Conservation (phyloP, 495 filamentous ascomycete species). For the Tuber brumale region DNA sequence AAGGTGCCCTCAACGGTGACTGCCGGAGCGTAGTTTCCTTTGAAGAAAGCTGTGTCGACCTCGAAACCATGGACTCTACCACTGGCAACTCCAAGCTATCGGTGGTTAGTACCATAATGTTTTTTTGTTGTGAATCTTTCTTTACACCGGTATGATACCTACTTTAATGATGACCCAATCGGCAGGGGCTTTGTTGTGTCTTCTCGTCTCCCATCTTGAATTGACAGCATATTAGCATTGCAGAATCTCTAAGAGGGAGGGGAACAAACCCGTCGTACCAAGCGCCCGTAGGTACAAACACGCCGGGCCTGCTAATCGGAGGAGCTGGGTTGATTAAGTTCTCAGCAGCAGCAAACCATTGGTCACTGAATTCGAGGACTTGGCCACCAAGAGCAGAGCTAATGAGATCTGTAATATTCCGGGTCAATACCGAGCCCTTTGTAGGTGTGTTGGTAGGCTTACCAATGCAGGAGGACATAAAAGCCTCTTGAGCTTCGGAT, state of each 20-base stretch:
- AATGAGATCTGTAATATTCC: conserved; percentile 59
- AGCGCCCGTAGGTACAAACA: conserved; percentile 77
- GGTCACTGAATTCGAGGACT: conserved; percentile 71
- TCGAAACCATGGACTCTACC: conserved; percentile 73
- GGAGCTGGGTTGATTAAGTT: conserved; percentile 71
- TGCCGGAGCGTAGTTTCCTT: conserved; percentile 78
- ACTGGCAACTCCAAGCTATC: conserved; percentile 63
- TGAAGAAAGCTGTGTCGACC: conserved; percentile 79
- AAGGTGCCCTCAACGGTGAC: conserved; percentile 76
- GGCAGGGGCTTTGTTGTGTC: conserved; percentile 71
- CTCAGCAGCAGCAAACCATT: conserved; percentile 79
- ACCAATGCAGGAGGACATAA: conserved; percentile 65
- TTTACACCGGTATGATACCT: background rate
- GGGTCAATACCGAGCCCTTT: background rate
- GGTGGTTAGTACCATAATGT: conserved; percentile 5
- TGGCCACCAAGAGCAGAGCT: conserved; percentile 65
- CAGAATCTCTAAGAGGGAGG: conserved; percentile 7
- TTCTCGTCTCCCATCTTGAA: conserved; percentile 69
- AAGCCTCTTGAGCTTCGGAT: conserved; percentile 61
- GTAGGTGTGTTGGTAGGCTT: conserved; percentile 9
- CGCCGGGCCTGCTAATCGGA: conserved; percentile 68
- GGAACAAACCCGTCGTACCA: conserved; percentile 73
- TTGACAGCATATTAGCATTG: background rate
- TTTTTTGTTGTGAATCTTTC: background rate
- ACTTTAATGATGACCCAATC: conserved; percentile 75